Evolutionary conservation across 495 filamentous ascomycete species (phyloP).

Genomic region (Talaromyces ruber): DNA sequence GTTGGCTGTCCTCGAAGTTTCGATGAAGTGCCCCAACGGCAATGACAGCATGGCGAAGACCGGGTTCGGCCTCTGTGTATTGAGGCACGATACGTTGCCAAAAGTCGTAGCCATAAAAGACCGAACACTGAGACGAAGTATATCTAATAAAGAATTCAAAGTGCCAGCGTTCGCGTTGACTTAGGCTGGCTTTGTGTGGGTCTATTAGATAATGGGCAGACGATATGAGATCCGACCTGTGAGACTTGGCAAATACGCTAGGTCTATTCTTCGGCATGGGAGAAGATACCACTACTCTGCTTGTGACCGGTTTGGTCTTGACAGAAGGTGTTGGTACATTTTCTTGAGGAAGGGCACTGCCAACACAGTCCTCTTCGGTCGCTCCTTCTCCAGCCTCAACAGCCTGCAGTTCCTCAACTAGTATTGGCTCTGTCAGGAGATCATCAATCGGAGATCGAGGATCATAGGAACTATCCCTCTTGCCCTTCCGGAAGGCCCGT

Average conservation of each 20-base stretch:
- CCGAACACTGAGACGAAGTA: constrained; percentile 33
- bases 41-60: constrained; percentile 40
- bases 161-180: constrained; percentile 9
- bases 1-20: neutral
- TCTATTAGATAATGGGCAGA: neutral
- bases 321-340: neutral
- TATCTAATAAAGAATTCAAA: constrained; percentile 11
- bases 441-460: neutral
- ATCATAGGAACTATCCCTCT: neutral
- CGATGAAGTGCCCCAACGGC: constrained; percentile 35
- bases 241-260: neutral
- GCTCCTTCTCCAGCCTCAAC: neutral
- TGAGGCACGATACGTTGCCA: constrained; percentile 45
- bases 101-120: constrained; percentile 34
- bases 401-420: neutral
- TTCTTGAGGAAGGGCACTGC: neutral
- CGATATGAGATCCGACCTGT: neutral
- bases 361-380: neutral
- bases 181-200: constrained; percentile 10
- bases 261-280: neutral
- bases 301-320: neutral
- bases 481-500: neutral
- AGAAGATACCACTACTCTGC: neutral
- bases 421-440: neutral
- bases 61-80: constrained; percentile 38